phyloP scores from a whole-genome alignment of 78 protist genomes.

The Anaeramoeba ignava region DNA sequence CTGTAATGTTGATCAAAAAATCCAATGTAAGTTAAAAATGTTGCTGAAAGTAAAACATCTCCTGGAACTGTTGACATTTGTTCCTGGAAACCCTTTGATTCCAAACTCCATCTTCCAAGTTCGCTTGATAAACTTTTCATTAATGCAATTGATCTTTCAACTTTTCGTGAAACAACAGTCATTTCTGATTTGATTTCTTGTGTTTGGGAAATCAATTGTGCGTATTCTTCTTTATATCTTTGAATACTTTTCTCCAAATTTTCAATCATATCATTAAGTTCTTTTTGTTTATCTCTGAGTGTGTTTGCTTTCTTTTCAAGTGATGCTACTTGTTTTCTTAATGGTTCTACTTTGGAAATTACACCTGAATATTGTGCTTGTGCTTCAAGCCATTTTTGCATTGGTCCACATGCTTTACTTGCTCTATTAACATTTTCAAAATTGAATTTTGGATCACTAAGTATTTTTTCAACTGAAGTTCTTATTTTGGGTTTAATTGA shows the following conservation, averaged over 20 bases:
- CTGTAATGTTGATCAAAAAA: constrained; percentile 29
- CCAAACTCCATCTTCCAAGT: constrained; percentile 67
- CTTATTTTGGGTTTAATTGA: too few relatives aligned
- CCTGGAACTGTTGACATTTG: constrained; percentile 61
- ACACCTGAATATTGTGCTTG: constrained; percentile 61
- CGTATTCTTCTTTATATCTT: constrained; percentile 35
- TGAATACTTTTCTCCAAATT: constrained; percentile 17
- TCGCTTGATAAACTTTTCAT: constrained; percentile 60
- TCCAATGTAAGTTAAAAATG: constrained; percentile 29
- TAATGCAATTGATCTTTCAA: constrained; percentile 53
- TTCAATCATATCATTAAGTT: constrained; percentile 17
- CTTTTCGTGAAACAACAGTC: too few relatives aligned
- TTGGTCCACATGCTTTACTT: constrained; percentile 83
- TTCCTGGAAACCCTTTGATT: constrained; percentile 22
- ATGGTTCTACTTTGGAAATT: constrained; percentile 60
- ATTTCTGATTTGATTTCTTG: constrained; percentile 50
- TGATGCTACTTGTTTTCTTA: constrained; percentile 49
- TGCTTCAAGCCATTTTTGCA: constrained; percentile 77
- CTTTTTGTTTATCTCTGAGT: neutral
- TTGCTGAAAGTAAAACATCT: constrained; percentile 25
- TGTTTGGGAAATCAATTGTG: constrained; percentile 51
- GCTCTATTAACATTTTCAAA: constrained; percentile 55
- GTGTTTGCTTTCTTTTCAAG: constrained; percentile 22
- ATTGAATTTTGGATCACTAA: constrained; percentile 38
- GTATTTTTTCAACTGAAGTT: too few relatives aligned